These are phyloP conservation scores for Xylaria sp. DNA, from an alignment of 2,329 filamentous ascomycete species.

Conservation along the genomic window DNA sequence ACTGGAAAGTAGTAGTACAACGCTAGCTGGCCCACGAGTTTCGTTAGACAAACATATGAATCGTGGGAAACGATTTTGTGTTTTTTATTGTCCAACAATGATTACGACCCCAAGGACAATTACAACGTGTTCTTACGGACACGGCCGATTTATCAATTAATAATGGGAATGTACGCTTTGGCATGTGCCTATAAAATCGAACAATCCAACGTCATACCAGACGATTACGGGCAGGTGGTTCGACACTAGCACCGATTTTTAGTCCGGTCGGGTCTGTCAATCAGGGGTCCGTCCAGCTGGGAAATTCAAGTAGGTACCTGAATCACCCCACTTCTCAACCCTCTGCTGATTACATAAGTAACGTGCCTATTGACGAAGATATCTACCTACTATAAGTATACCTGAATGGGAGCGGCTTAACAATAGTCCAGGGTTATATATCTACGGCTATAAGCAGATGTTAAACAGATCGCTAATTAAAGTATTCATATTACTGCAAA, in stretches of 20 bases:
- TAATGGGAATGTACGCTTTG: conserved; percentile 23
- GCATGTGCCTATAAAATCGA: conserved; percentile 27
- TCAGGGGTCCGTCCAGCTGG: conserved; percentile 12
- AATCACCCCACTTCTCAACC: no score
- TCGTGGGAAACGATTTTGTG: conserved; percentile 1
- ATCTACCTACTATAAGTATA: no score
- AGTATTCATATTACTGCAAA: no score
- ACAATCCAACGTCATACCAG: conserved; percentile 43
- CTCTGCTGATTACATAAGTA: not conserved
- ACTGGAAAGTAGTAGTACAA: not conserved
- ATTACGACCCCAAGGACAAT: not conserved
- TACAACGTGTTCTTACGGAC: conserved; percentile 41
- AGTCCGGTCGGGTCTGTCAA: conserved; percentile 8
- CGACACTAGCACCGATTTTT: conserved; percentile 28
- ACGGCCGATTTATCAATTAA: conserved; percentile 24
- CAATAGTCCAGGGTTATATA: no score
- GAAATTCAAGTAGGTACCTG: no score
- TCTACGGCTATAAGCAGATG: no score
- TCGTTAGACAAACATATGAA: not conserved
- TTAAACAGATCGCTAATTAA: no score
- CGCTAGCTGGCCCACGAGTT: not conserved
- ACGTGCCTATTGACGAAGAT: no score
- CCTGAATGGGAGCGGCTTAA: no score
- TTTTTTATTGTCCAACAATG: not conserved
- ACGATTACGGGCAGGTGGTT: conserved; percentile 42